Evolutionary conservation across 768 basidiomycete genomes (phyloP).

Genomic region (Tulasnella sp.): DNA sequence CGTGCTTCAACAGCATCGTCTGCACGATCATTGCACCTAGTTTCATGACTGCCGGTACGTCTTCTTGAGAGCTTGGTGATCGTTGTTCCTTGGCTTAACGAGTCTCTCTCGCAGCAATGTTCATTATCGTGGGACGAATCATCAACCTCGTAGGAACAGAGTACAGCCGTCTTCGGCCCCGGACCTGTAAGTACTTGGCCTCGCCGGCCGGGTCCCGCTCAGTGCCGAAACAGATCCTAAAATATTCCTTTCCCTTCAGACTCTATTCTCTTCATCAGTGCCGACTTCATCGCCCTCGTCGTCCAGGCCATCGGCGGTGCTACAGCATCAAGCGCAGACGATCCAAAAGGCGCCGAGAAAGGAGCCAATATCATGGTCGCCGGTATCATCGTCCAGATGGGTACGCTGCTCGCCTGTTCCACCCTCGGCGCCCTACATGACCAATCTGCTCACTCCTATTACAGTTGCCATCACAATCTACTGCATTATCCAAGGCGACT

Average conservation of each 20-base stretch:
- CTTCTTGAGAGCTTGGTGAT: neutral
- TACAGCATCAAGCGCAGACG: slow-evolving; percentile 37
- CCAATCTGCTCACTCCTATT: neutral
- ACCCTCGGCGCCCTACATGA: neutral
- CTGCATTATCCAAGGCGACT: slow-evolving; percentile 10
- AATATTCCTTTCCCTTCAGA: slow-evolving; percentile 20
- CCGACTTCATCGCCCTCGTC: slow-evolving; percentile 50
- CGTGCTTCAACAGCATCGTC: slow-evolving; percentile 35
- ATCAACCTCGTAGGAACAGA: slow-evolving; percentile 39
- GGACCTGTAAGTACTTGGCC: slow-evolving; percentile 34
- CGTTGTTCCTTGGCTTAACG: neutral
- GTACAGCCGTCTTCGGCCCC: slow-evolving; percentile 43
- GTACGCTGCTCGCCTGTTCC: neutral
- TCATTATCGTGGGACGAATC: slow-evolving; percentile 47
- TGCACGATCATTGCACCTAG: slow-evolving; percentile 51
- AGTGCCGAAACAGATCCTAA: neutral
- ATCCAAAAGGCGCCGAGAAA: slow-evolving; percentile 30
- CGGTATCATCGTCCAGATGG: slow-evolving; percentile 26
- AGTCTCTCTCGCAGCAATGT: slow-evolving; percentile 44
- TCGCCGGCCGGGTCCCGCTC: neutral
- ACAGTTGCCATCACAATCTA: slow-evolving; percentile 13
- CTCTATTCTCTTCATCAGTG: slow-evolving; percentile 29
- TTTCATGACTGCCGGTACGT: slow-evolving; percentile 35
- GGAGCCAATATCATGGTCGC: slow-evolving; percentile 52
- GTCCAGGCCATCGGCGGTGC: slow-evolving; percentile 60